Evolutionary conservation across 2,329 filamentous ascomycete species (phyloP).

Genomic region (Alternaria ventricosa): DNA sequence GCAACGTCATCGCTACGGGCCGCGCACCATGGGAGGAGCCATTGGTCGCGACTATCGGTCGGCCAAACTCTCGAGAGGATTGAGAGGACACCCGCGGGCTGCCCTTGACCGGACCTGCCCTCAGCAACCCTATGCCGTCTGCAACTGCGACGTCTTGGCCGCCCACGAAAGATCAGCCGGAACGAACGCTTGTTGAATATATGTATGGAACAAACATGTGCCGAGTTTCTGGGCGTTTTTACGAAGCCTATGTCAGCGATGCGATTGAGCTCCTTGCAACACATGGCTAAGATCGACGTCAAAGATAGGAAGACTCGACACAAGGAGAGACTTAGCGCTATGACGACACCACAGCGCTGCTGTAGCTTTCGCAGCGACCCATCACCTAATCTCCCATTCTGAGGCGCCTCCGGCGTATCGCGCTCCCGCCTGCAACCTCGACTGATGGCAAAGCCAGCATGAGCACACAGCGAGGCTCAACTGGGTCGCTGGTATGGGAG

Average conservation of each 20-base stretch:
- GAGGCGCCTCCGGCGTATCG: too few species aligned
- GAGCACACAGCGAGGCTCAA: too few species aligned
- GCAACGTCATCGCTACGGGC: not conserved
- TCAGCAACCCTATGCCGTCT: not conserved
- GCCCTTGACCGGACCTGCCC: not conserved
- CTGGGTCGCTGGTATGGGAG: too few species aligned
- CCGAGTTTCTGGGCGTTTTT: accelerated
- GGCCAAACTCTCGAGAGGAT: not conserved
- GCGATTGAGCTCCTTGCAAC: too few species aligned
- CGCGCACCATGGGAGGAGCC: not conserved
- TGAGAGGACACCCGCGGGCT: not conserved
- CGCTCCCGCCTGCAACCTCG: too few species aligned
- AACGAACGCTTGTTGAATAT: not conserved
- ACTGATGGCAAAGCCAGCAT: too few species aligned
- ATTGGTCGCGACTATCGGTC: not conserved
- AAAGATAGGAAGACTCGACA: too few species aligned
- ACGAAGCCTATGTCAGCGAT: too few species aligned
- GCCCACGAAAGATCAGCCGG: not conserved
- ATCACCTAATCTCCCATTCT: too few species aligned
- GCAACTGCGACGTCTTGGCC: not conserved
- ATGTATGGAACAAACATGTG: not conserved
- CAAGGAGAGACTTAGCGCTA: too few species aligned
- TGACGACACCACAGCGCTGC: not conserved
- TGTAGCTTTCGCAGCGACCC: not conserved
- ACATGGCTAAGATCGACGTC: too few species aligned